Base-by-base conservation (phyloP, 116 monocot genomes). In the Thalassia testudinum region DNA sequence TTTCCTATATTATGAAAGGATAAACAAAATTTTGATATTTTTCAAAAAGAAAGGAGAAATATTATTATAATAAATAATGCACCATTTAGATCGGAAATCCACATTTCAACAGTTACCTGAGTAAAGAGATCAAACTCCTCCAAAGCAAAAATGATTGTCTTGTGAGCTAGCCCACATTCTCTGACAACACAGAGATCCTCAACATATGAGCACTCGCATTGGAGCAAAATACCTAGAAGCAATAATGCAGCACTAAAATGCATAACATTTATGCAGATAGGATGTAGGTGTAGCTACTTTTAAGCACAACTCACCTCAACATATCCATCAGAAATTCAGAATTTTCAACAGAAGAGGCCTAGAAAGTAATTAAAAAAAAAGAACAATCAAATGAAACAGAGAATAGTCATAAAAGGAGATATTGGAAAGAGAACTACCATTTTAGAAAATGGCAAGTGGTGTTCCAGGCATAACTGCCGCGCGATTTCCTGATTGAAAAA, bases 271-370 rank as follows among this genome's bases (percentile, higher is more conserved):
- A 5, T n/a, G n/a, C n/a, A n/a, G n/a, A n/a, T n/a, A n/a, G n/a
- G n/a, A n/a, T n/a, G n/a, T n/a, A n/a, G n/a, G n/a, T n/a, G 3
- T 34, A 34, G 30, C 30, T 5, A 34, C 3, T 10, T 34, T 3
- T 10, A 34, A 34, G 10, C 30, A 23, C 0, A 21, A 58, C 72
- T 60, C 38, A 88, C 95, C 81, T 61, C 42, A 95, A 57, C 76
- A 88, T 85, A 65, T 79, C 88, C 10, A 79, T 70, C 69, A 95
- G 73, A 57, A 95, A 95, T 48, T 70, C 66, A 45, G 87, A 78
- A 70, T 88, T 95, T 51, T 88, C 95, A 69, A 88, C 95, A 28
- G 76, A 95, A 49, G 89, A 88, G 13, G 79, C 85, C 95, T 95
- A 51, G 7, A 54, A 43, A 61, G 27, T 19, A 66, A 26, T n/a